Evolutionary conservation across 2,329 filamentous ascomycete species (phyloP).

Genomic region (Fusarium sp.): DNA sequence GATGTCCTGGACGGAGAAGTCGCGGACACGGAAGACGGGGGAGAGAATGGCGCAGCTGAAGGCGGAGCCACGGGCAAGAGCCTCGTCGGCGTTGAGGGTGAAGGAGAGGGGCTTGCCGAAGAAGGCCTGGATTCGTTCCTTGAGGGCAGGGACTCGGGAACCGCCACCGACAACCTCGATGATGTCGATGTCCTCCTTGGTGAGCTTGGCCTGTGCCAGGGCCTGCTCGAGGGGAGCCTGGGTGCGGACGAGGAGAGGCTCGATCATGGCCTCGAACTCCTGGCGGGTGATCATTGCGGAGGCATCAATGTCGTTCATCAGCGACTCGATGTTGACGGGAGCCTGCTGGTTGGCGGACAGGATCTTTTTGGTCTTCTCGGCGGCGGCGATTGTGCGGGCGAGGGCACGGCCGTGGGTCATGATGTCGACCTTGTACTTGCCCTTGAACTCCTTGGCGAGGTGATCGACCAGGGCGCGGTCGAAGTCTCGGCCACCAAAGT

Average conservation of each 20-base stretch:
- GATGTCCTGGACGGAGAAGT: constrained; percentile 97
- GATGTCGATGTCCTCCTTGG: constrained; percentile 89
- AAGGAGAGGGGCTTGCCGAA: constrained; percentile 94
- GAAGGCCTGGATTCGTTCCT: constrained; percentile 88
- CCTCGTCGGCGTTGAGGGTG: constrained; percentile 98
- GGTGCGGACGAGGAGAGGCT: constrained; percentile 82
- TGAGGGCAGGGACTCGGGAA: constrained; percentile 92
- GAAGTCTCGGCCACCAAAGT: constrained; percentile 97
- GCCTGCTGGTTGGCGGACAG: constrained; percentile 94
- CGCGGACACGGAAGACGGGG: constrained; percentile 96
- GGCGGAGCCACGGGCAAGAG: constrained; percentile 92
- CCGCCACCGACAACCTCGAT: constrained; percentile 95
- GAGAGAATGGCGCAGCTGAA: constrained; percentile 98
- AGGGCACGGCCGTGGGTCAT: constrained; percentile 89
- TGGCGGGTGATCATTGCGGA: constrained; percentile 89
- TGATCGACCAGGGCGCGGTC: constrained; percentile 96
- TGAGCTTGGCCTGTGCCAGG: constrained; percentile 92
- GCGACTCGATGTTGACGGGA: constrained; percentile 94
- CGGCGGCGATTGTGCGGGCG: constrained; percentile 86
- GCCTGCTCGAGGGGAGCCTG: constrained; percentile 87
- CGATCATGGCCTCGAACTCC: constrained; percentile 91
- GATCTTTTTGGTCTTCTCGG: constrained; percentile 99
- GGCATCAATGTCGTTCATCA: constrained; percentile 98
- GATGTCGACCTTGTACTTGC: constrained; percentile 98
- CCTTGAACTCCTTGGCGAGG: constrained; percentile 95